Evolutionary conservation across 108 stramenopile genomes (phyloP).

Genomic region (Cyclotella kingstonii): DNA sequence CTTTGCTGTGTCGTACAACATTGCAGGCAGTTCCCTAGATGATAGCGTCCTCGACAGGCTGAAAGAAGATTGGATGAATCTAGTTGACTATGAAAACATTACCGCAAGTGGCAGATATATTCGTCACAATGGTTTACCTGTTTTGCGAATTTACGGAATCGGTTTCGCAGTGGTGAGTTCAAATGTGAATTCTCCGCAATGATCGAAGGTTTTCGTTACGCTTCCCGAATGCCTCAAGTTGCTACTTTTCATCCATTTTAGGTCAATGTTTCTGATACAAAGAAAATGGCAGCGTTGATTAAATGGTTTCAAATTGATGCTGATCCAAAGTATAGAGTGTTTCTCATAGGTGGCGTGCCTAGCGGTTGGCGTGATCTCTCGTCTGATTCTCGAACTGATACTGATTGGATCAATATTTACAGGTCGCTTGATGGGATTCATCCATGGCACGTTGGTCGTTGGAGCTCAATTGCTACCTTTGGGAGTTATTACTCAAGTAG

Average conservation of each 20-base stretch:
- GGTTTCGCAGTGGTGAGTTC: slow-evolving; percentile 22
- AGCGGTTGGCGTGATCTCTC: slow-evolving; percentile 23
- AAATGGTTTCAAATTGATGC: slow-evolving; percentile 28
- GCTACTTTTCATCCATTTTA: neutral
- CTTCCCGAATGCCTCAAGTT: neutral
- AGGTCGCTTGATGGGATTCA: slow-evolving; percentile 36
- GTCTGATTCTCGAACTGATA: slow-evolving; percentile 14
- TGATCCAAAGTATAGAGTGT: slow-evolving; percentile 35
- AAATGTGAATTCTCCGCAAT: neutral
- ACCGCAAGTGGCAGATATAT: slow-evolving; percentile 36
- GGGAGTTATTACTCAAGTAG: slow-evolving; percentile 6
- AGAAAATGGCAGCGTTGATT: slow-evolving; percentile 20
- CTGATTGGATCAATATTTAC: slow-evolving; percentile 25
- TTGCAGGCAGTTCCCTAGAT: slow-evolving; percentile 15
- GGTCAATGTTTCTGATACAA: slow-evolving; percentile 15
- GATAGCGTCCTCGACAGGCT: slow-evolving; percentile 30
- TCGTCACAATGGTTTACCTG: slow-evolving; percentile 40
- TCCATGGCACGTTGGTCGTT: slow-evolving; percentile 48
- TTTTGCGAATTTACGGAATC: slow-evolving; percentile 30
- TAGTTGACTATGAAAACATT: slow-evolving; percentile 43
- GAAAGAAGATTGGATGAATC: slow-evolving; percentile 44
- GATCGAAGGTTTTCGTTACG: too few relatives aligned
- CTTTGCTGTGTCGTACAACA: slow-evolving; percentile 50
- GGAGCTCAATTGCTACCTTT: slow-evolving; percentile 4
- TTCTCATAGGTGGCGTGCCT: slow-evolving; percentile 41